Conservation (phyloP, 495 filamentous ascomycete species). For the Poronia punctata region DNA sequence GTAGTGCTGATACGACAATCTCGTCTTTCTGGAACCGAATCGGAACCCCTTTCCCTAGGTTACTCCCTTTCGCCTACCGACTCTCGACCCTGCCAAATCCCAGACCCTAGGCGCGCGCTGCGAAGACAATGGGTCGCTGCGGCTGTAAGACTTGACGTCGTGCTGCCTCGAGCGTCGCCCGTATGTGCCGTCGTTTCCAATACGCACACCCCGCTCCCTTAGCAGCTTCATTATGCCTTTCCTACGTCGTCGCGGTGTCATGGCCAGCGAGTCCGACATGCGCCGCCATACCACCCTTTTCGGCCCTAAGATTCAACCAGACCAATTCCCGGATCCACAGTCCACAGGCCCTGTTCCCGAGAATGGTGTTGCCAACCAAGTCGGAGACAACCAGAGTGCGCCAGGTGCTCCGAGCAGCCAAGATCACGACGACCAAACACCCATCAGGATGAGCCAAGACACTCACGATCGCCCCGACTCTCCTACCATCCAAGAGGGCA, state of each 20-base stretch:
- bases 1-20: no score
- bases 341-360: conserved; percentile 1
- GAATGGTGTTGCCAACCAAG: conserved; percentile 8
- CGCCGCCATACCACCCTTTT: conserved; percentile 37
- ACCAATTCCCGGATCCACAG: conserved; percentile 11
- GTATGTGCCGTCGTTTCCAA: conserved; percentile 3
- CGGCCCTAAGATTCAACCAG: conserved; percentile 19
- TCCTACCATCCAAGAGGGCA: conserved; percentile 39
- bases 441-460: conserved; percentile 23
- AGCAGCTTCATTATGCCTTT: conserved; percentile 36
- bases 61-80: no score
- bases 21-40: no score
- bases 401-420: conserved; percentile 16
- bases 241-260: conserved; percentile 43
- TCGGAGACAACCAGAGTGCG: conserved; percentile 6
- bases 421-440: conserved; percentile 11
- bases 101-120: no score
- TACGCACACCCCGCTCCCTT: conserved; percentile 8
- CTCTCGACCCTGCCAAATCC: no score
- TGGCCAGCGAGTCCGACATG: conserved; percentile 44
- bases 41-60: no score
- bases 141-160: conserved; percentile 17
- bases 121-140: conserved; percentile 21
- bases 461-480: conserved; percentile 27
- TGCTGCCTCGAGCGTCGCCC: conserved; percentile 10